Conservation (phyloP, 139 green algal species). For the Pseudopediastrum boryanum region DNA sequence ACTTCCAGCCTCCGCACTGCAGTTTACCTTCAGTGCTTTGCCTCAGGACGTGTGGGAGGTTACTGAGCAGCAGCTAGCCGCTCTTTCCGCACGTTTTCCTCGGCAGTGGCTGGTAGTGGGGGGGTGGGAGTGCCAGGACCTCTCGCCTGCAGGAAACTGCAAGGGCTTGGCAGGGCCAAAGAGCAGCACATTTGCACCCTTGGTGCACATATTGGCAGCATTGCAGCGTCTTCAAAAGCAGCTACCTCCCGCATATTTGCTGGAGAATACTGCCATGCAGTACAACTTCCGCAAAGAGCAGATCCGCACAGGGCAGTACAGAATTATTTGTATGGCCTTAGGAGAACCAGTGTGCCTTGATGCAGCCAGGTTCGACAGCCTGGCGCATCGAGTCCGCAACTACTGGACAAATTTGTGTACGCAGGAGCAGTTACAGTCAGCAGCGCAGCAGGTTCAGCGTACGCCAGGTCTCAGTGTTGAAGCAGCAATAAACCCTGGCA, state of each 20-base stretch:
- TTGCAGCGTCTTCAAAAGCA: conserved; percentile 4
- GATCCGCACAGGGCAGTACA: not conserved
- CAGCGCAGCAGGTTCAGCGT: too few relatives aligned
- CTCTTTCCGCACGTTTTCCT: too few relatives aligned
- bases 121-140: conserved; percentile 25
- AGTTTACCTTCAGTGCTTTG: not conserved
- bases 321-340: not conserved
- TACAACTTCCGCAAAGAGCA: not conserved
- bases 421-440: not conserved
- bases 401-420: conserved; percentile 7
- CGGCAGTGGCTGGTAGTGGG: conserved; percentile 23
- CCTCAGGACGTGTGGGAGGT: conserved; percentile 10
- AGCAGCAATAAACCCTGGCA: too few relatives aligned
- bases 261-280: not conserved
- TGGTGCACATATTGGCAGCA: too few relatives aligned
- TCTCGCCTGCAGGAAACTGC: conserved; percentile 2
- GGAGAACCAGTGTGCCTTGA: too few relatives aligned
- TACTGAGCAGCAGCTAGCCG: not conserved
- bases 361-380: not conserved
- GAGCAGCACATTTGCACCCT: too few relatives aligned
- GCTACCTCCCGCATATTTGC: conserved; percentile 6
- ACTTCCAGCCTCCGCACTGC: not conserved
- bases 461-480: too few relatives aligned
- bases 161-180: too few relatives aligned
- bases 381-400: not conserved